A percentile compares a stretch with the other conserved stretches of the same genome.
These are phyloP conservation scores for Geoglossum glabrum DNA, from an alignment of 495 filamentous ascomycete genomes.

Conservation along the genomic window DNA sequence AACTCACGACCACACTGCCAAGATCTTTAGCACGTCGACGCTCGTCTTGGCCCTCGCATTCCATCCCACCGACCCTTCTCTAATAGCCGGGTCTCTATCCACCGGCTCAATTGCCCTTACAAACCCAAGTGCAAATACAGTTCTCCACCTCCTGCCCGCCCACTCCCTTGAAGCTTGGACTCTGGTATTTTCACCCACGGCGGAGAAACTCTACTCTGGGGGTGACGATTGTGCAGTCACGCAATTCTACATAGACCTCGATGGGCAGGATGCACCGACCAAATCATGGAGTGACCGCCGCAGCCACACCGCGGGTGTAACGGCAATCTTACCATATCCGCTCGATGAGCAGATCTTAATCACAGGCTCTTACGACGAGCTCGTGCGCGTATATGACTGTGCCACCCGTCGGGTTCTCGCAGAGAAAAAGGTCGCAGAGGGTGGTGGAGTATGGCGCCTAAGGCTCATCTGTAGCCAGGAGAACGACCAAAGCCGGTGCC, in stretches of 20 bases:
- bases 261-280: neutral
- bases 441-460: constrained; percentile 86
- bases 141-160: constrained; percentile 14
- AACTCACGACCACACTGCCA: constrained; percentile 18
- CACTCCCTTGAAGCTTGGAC: constrained; percentile 49
- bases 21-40: constrained; percentile 27
- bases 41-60: constrained; percentile 55
- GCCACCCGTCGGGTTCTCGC: constrained; percentile 26
- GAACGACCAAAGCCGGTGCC: neutral
- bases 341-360: constrained; percentile 34
- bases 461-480: constrained; percentile 29
- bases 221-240: constrained; percentile 37
- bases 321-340: constrained; percentile 54
- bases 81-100: constrained; percentile 48
- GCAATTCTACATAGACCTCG: neutral
- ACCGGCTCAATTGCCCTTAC: constrained; percentile 37
- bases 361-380: constrained; percentile 88
- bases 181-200: constrained; percentile 27
- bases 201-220: constrained; percentile 33
- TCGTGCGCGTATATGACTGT: constrained; percentile 45
- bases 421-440: constrained; percentile 43
- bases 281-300: constrained; percentile 21
- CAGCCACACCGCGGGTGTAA: constrained; percentile 67
- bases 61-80: constrained; percentile 30
- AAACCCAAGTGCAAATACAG: constrained; percentile 15